These are phyloP conservation scores for Pythium angustatum DNA, from an alignment of 352 stramenopile genomes.

Conservation along the genomic window DNA sequence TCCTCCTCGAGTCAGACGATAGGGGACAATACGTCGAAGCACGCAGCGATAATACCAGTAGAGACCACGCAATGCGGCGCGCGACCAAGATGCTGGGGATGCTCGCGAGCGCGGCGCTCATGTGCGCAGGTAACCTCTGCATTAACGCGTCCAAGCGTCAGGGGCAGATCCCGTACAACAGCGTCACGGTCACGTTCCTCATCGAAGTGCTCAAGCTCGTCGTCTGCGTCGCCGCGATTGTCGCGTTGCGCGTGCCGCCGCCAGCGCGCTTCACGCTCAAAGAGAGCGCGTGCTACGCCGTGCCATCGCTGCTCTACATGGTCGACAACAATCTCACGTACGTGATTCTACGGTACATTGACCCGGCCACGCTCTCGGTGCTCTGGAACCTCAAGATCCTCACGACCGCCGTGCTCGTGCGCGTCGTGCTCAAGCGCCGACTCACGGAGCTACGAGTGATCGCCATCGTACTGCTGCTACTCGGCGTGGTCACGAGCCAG, in stretches of 20 bases:
- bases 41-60: neutral
- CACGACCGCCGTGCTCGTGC: constrained; percentile 82
- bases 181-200: constrained; percentile 82
- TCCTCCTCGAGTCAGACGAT: neutral
- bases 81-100: constrained; percentile 60
- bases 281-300: constrained; percentile 72
- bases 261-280: constrained; percentile 49
- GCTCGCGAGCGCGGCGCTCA: constrained; percentile 61
- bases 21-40: neutral
- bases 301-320: constrained; percentile 84
- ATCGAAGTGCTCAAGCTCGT: constrained; percentile 83
- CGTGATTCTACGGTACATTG: constrained; percentile 85
- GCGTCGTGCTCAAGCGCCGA: constrained; percentile 72
- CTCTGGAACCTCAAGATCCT: constrained; percentile 91
- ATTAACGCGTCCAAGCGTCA: constrained; percentile 85
- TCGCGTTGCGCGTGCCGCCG: constrained; percentile 37
- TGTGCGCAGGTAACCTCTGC: constrained; percentile 80
- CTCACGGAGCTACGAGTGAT: constrained; percentile 75
- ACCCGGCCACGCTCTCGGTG: constrained; percentile 83
- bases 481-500: constrained; percentile 81
- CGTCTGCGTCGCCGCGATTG: constrained; percentile 47
- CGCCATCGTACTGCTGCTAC: constrained; percentile 71
- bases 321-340: constrained; percentile 91
- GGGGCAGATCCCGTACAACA: constrained; percentile 79
- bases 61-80: constrained; percentile 3